Evolutionary conservation across 192 early-diverging fungal species (phyloP), one percentile per base, ranked within the genome.

Genomic region (Umbelopsis sp.): DNA sequence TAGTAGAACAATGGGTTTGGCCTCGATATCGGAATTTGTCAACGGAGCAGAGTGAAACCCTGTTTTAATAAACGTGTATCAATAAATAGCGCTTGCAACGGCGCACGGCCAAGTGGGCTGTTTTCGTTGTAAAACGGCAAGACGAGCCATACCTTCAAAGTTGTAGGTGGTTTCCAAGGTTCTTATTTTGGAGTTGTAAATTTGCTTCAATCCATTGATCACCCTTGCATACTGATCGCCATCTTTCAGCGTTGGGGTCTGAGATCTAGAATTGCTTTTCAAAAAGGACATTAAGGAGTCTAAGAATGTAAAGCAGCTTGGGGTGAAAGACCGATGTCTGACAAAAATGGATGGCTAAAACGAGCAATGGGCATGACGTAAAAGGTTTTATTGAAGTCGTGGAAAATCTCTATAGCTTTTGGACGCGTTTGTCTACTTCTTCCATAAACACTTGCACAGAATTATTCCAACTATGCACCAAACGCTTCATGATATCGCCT

Each of bases 1-100:
- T 20, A 96, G 79, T 16, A 96, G 77, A 3, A 94, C 89, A 82
- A 95, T 94, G 3, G 94, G 94, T 75, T 94, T 93, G 15, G 94
- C 91, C 66, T 85, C 87, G 58, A 95, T 91, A 70, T 95, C 93
- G 50, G 88, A 86, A 74, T 92, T 85, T 10, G 93, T 91, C 70
- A 94, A 74, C 9, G 92, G 91, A 33, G 89, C 82, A 58, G 93
- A 92, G 75, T 93, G 90, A 71, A 94, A 92, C 12, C 88, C 88
- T 80, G 49, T 61, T 25, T 49, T 6, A 16, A 64, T 5, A 44
- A 15, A 44, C 8, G 52, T 18, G 49, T 21, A 13, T 37, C 33
- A 18, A 27, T 35, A 16, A 30, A 4, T 50, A 55, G 2, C 5
- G 46, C 8, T 25, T 55, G 23, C 8, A 52, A 22, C 30, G 20